Conservation (phyloP, 192 early-diverging fungal genomes). For the Coemansia brasiliensis region DNA sequence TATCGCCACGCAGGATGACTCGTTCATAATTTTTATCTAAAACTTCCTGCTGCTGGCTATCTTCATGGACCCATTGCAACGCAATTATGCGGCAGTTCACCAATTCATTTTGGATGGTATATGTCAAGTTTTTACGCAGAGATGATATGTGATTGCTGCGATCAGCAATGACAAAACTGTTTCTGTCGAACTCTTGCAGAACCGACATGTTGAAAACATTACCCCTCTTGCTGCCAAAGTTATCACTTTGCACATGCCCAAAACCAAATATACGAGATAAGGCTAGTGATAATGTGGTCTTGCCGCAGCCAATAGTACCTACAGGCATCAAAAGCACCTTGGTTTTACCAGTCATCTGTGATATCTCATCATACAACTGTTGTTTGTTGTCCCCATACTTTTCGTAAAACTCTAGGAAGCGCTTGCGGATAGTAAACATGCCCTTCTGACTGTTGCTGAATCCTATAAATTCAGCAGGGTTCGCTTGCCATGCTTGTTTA, state of each 20-base stretch:
- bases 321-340: conserved; percentile 66
- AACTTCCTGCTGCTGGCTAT: conserved; percentile 37
- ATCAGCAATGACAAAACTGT: conserved; percentile 78
- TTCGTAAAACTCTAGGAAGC: conserved; percentile 70
- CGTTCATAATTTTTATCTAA: conserved; percentile 58
- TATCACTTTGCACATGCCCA: conserved; percentile 82
- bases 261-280: conserved; percentile 63
- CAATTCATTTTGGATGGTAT: conserved; percentile 53
- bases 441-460: conserved; percentile 71
- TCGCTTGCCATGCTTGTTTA: conserved; percentile 51
- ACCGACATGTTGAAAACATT: conserved; percentile 63
- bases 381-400: conserved; percentile 26
- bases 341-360: conserved; percentile 8
- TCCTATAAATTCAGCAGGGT: conserved; percentile 67
- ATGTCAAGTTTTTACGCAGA: conserved; percentile 58
- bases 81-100: conserved; percentile 68
- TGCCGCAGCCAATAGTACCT: conserved; percentile 79
- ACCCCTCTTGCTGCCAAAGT: conserved; percentile 63
- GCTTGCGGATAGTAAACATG: conserved; percentile 76
- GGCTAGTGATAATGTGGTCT: conserved; percentile 61
- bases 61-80: conserved; percentile 74
- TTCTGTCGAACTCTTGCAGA: conserved; percentile 54
- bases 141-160: conserved; percentile 68
- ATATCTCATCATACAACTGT: conserved; percentile 15
- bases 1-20: conserved; percentile 67